Evolutionary conservation across 257 asterid species (phyloP), one percentile per base, ranked within the genome.

Genomic region (Petrea volubilis): DNA sequence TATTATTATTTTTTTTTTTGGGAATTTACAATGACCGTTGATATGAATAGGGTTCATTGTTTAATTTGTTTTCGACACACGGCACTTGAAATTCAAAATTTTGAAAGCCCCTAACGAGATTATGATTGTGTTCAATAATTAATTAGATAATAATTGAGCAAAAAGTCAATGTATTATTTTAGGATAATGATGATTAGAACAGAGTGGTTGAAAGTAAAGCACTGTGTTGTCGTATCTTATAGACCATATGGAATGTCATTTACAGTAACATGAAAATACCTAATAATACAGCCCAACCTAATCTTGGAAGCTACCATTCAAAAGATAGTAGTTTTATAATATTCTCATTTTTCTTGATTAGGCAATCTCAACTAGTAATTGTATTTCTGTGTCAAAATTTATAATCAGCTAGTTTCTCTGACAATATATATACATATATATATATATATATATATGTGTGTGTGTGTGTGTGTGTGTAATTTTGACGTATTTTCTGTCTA

Each of bases 21-120:
- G n/a, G n/a, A n/a, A n/a, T n/a, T n/a, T n/a, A n/a, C n/a, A 50
- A 70, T 68, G 83, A 70, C 80, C 83, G 83, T 79, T 79, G 43
- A 38, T 38, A 38, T 3, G 43, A 38, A 38, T 38, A 70, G 77
- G 64, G 27, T n/a, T n/a, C n/a, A n/a, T 33, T 29, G 43, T 7
- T 68, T 4, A 53, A 49, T 33, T 8, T 46, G 10, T 31, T 72
- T 24, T 8, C 10, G 7, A n/a, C 4, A n/a, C 3, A 47, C 1
- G 25, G 8, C 13, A 61, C 50, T 72, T 46, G 72, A 58, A 68
- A 24, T 56, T 78, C 79, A 31, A 63, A 73, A 24, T 6, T 64
- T 74, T 67, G 74, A 74, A 74, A 43, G 7, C 64, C 65, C 18
- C 12, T 23, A 36, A 33, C 38, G 10, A 38, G 41, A 36, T 5